A percentile compares a stretch with the other conserved stretches of the same genome.
These are phyloP conservation scores for Helotiales sp. DNA, from an alignment of 2,329 filamentous ascomycete genomes.

Conservation along the genomic window DNA sequence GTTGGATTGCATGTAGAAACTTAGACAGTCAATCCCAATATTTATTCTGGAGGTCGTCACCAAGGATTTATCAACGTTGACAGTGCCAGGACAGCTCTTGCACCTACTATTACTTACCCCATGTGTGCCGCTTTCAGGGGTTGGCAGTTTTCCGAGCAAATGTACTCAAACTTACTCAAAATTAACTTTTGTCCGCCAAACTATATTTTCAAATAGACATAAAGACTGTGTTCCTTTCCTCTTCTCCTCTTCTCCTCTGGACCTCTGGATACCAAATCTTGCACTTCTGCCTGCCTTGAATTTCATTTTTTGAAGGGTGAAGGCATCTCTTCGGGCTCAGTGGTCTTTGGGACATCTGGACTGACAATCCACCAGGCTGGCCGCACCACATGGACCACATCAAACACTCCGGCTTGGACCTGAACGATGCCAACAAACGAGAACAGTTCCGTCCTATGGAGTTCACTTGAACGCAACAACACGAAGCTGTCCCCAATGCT, in stretches of 20 bases:
- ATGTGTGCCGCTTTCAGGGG: background rate
- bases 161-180: slow-evolving; percentile 2
- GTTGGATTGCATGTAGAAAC: no score
- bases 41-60: no score
- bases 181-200: background rate
- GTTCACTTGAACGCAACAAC: no score
- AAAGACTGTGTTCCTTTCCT: background rate
- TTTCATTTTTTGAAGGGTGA: background rate
- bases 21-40: no score
- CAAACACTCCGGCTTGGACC: background rate
- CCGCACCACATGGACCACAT: background rate
- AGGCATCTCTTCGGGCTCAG: background rate
- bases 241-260: background rate
- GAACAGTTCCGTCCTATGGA: background rate
- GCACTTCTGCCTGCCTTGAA: background rate
- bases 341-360: background rate
- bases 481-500: no score
- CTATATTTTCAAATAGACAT: background rate
- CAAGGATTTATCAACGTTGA: no score
- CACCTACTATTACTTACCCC: background rate
- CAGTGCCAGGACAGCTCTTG: no score
- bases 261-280: background rate
- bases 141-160: background rate
- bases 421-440: background rate
- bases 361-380: no score